Evolutionary conservation across 140 eudicot species (phyloP), one percentile per base, ranked within the genome.

Genomic region (Stevia rebaudiana): DNA sequence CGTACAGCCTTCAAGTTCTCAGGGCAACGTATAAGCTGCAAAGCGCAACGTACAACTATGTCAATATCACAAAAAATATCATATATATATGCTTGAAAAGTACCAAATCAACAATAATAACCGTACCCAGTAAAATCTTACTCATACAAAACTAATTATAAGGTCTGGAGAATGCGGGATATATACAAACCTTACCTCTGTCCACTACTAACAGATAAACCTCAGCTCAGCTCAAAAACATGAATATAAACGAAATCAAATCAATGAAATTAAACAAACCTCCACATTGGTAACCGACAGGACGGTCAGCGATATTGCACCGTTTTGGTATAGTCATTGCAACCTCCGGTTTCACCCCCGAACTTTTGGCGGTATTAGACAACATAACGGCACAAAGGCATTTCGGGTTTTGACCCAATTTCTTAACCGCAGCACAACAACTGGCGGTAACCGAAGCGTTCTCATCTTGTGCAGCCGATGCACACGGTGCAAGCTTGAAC

Each of bases 351-450:
- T 87, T 82, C 30, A 78, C 80, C 0, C 98, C 98, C 5, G 88
- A 73, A 39, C 78, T 84, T 62, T 76, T 82, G 10, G 91, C 95
- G 17, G 91, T 82, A 13, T 79, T 68, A 5, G 95, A 87, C 19
- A 82, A 83, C 95, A 90, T 84, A 49, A 87, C 95, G 6, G 98
- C 98, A 72, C 98, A 90, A 8, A 90, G 84, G 58, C 98, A 90
- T 47, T 47, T 66, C 5, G 98, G 98, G 72, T 84, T 90, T 68
- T 80, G 83, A 3, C 86, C 95, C 68, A 90, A 31, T 61, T 63
- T 77, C 83, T 84, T 74, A 56, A 87, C 86, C 67, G 70, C 79
- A 25, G 79, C 75, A 73, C 98, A 90, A 67, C 98, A 90, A 47
- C 67, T 65, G 31, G 69, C 49, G 2, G 94, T 78, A 63, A 79